phyloP scores from a whole-genome alignment of 2,329 filamentous ascomycete genomes.

The Elsinoe australis region DNA sequence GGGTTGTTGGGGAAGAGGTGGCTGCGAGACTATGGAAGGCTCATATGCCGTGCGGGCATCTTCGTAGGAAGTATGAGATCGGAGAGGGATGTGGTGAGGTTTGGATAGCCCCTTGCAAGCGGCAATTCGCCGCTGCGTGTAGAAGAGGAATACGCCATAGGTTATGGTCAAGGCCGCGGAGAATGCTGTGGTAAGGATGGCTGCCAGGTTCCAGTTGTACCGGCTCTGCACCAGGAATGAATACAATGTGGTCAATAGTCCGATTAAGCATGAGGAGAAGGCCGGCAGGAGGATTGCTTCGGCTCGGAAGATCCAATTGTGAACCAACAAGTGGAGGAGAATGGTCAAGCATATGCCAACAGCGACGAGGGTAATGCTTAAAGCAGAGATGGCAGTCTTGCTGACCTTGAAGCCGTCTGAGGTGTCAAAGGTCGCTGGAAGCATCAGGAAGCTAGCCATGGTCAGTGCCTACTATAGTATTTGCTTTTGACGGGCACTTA shows the following conservation, averaged over 20 bases:
- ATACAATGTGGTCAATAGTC: constrained; percentile 43
- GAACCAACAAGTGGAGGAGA: constrained; percentile 42
- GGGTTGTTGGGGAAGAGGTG: background rate
- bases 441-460: constrained; percentile 39
- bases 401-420: constrained; percentile 35
- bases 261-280: constrained; percentile 39
- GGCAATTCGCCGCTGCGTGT: constrained; percentile 36
- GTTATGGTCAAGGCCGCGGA: constrained; percentile 35
- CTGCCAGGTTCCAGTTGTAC: constrained; percentile 38
- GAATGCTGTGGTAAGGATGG: constrained; percentile 37
- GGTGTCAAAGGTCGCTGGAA: constrained; percentile 41
- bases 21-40: constrained; percentile 1
- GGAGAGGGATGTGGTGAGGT: constrained; percentile 16
- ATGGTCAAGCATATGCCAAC: constrained; percentile 44
- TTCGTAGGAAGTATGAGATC: constrained; percentile 18
- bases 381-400: constrained; percentile 36
- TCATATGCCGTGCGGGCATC: constrained; percentile 8
- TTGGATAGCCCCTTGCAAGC: constrained; percentile 25
- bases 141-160: constrained; percentile 38
- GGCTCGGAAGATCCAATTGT: constrained; percentile 40
- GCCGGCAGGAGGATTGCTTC: constrained; percentile 42
- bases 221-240: constrained; percentile 37
- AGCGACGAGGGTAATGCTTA: constrained; percentile 41
- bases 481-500: constrained; percentile 25
- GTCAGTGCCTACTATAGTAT: constrained; percentile 19